Percentiles rank a stretch among this genome's conserved stretches.
Conservation (phyloP, 1,284 basidiomycete genomes). For the Ganoderma meredithae region DNA sequence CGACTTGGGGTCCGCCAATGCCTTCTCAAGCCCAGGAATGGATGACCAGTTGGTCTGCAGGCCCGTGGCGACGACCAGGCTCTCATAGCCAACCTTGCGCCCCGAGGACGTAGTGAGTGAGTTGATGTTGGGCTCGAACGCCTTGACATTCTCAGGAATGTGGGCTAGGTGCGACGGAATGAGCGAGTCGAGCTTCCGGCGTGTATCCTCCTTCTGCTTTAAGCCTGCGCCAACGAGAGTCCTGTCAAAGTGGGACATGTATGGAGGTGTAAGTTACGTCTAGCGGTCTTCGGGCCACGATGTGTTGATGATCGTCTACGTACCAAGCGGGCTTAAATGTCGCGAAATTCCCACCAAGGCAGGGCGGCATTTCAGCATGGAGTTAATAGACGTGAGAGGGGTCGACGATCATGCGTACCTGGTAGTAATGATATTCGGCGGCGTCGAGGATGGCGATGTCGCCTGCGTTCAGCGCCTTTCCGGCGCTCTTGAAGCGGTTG, state of each 20-base stretch:
- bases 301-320: slow-evolving; percentile 30
- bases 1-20: slow-evolving; percentile 77
- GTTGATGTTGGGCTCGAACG: slow-evolving; percentile 81
- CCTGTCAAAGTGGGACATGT: slow-evolving; percentile 53
- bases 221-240: slow-evolving; percentile 93
- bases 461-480: slow-evolving; percentile 70
- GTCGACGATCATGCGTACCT: slow-evolving; percentile 52
- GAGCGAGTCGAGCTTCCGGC: slow-evolving; percentile 71
- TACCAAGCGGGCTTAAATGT: slow-evolving; percentile 81
- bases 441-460: slow-evolving; percentile 89
- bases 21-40: slow-evolving; percentile 82
- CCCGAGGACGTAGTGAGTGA: slow-evolving; percentile 79
- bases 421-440: slow-evolving; percentile 81
- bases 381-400: slow-evolving; percentile 11
- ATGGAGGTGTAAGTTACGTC: slow-evolving; percentile 21
- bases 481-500: slow-evolving; percentile 75
- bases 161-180: slow-evolving; percentile 80
- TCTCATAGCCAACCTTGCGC: slow-evolving; percentile 82
- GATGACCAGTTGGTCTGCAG: slow-evolving; percentile 86
- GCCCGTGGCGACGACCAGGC: slow-evolving; percentile 89
- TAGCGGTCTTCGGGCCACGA: neutral
- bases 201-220: slow-evolving; percentile 71
- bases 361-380: neutral
- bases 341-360: slow-evolving; percentile 6
- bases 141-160: slow-evolving; percentile 77